phyloP scores from a whole-genome alignment of 1,284 basidiomycete species.

The Heterobasidion irregulare region DNA sequence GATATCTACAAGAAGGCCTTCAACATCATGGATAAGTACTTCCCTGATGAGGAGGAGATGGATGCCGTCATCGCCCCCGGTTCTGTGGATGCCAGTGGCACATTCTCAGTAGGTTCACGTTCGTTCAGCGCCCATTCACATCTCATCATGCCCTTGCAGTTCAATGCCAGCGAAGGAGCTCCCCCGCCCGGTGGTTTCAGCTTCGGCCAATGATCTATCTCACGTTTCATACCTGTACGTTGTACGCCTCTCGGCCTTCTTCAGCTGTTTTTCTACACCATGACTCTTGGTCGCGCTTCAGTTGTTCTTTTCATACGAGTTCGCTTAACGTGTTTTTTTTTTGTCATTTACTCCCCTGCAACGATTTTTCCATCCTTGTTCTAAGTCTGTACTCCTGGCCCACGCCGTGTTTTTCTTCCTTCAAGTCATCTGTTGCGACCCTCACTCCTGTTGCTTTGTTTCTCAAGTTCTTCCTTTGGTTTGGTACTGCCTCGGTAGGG shows the following conservation, averaged over 20 bases:
- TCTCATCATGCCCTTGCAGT: constrained; percentile 32
- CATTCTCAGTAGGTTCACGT: constrained; percentile 74
- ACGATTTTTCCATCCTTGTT: not conserved
- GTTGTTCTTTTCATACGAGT: not conserved
- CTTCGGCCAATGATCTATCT: constrained; percentile 53
- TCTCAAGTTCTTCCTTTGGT: not conserved
- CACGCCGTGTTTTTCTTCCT: not conserved
- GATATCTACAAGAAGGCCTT: constrained; percentile 99
- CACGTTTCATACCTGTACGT: constrained; percentile 2
- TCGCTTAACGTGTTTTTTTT: not conserved
- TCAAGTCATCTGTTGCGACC: not conserved
- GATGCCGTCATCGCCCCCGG: constrained; percentile 76
- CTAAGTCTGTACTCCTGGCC: not conserved
- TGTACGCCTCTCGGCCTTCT: constrained; percentile 1
- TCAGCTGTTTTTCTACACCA: constrained; percentile 4
- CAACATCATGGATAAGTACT: constrained; percentile 98
- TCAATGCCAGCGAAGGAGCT: constrained; percentile 73
- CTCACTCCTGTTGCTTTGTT: not conserved
- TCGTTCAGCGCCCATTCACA: constrained; percentile 4
- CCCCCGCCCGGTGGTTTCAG: constrained; percentile 94
- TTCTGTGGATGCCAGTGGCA: constrained; percentile 80
- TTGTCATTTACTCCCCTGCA: not conserved
- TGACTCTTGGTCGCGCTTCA: constrained; percentile 3
- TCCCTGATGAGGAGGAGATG: constrained; percentile 81
- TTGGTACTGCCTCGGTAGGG: not conserved